phyloP scores from a whole-genome alignment of 177 flowering plant species.

The Vitis hybrid region DNA sequence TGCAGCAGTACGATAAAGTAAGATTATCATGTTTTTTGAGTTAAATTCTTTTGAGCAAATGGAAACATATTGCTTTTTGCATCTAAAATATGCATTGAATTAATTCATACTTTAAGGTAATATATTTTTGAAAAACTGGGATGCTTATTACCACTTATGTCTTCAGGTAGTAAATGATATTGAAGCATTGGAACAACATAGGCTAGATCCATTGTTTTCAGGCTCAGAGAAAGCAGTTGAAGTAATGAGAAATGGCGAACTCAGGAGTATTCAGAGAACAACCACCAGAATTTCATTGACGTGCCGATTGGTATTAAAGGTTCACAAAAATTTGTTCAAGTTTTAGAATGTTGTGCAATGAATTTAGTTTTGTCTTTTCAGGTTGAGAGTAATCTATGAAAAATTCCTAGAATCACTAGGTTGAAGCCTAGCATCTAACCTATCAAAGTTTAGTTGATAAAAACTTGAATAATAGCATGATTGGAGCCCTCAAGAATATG shows the following conservation, averaged over 20 bases:
- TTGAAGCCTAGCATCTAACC: too few relatives aligned
- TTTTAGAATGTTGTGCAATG: constrained; percentile 26
- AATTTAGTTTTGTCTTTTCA: neutral
- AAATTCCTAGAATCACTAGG: too few relatives aligned
- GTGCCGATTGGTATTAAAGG: constrained; percentile 75
- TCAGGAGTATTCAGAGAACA: constrained; percentile 43
- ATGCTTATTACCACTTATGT: neutral
- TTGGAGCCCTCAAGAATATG: too few relatives aligned
- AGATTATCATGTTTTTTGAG: constrained; percentile 3
- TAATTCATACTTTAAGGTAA: neutral
- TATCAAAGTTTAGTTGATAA: too few relatives aligned
- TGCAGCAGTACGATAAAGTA: constrained; percentile 61
- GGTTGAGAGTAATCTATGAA: too few relatives aligned
- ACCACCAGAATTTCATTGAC: constrained; percentile 75
- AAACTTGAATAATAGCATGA: too few relatives aligned
- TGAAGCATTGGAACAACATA: constrained; percentile 25
- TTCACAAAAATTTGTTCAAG: constrained; percentile 72
- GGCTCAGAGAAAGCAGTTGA: constrained; percentile 22
- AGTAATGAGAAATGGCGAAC: constrained; percentile 14
- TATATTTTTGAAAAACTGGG: neutral
- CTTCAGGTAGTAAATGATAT: constrained; percentile 64
- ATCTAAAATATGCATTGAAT: too few relatives aligned
- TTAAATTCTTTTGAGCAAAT: neutral
- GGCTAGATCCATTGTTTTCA: constrained; percentile 2
- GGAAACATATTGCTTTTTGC: too few relatives aligned